Evolutionary conservation across 129 eudicot species (phyloP), one percentile per base, ranked within the genome.

Genomic region (Flaveria brownii): DNA sequence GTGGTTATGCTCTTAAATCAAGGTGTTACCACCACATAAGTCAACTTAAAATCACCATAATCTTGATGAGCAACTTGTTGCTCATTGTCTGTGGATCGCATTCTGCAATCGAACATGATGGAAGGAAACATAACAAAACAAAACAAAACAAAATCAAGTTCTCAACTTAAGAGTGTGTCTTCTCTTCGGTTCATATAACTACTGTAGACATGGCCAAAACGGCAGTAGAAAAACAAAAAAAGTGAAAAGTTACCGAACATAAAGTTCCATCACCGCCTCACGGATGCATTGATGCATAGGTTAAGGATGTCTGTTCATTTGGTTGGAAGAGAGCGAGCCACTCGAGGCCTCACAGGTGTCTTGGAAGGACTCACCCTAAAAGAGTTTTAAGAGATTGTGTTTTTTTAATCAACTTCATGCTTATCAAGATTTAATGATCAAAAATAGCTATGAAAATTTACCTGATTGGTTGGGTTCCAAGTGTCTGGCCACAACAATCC

Each of bases 311-410:
- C 68, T 28, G 62, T 28, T 63, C 74, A 81, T 83, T 84, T 86
- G 71, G 78, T 83, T 86, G 85, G 51, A 28, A 78, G 81, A 17
- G 94, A 84, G 23, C 92, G 90, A 47, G 88, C 77, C 73, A 82
- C 80, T 62, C 92, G 82, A 11, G 97, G 96, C 88, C 98, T 88
- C 85, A 93, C 98, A 0, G 98, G 98, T 18, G 97, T 93, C 97
- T 93, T 93, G 16, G 98, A 93, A 74, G 98, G 98, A 82, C 98
- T 93, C 80, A 93, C 98, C 96, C 98, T 93, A 66, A 67, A 85
- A 60, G 4, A 71, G 43, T 47, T 23, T 18, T 16, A 4, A 6
- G 76, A 36, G 7, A 9, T 1, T 6, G 16, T 25, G 28, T 30
- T 15, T 64, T 9, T 42, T 55, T 45, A 78, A 39, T 10, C 14